phyloP scores from a whole-genome alignment of 2,329 filamentous ascomycete genomes.

The Diplodia seriata region DNA sequence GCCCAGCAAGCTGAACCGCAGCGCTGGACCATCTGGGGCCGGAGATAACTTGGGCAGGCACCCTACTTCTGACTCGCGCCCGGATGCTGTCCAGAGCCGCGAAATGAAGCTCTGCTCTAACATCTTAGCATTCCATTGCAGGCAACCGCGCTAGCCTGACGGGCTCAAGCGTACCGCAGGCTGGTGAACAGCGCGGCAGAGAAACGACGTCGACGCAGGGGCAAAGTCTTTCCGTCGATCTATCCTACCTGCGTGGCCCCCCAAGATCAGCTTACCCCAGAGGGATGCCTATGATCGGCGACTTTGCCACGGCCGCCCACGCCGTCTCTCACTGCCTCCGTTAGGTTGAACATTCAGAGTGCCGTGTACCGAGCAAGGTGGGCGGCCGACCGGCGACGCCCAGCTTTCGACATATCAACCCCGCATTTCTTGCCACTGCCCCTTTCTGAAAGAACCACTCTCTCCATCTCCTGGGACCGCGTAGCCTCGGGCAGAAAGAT shows the following conservation, averaged over 20 bases:
- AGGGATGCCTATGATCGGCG: background rate
- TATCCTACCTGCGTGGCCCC: background rate
- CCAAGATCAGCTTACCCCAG: background rate
- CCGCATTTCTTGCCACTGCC: background rate
- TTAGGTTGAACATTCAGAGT: too few species aligned
- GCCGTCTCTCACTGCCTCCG: background rate
- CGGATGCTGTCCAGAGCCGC: background rate
- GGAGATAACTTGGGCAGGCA: background rate
- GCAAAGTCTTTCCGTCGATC: conserved; percentile 5
- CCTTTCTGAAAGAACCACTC: too few species aligned
- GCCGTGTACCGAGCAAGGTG: background rate
- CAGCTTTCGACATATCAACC: too few species aligned
- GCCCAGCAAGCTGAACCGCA: background rate
- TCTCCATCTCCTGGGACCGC: too few species aligned
- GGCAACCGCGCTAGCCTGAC: background rate
- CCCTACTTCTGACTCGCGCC: background rate
- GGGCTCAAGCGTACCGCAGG: too few species aligned
- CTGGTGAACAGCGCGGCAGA: background rate
- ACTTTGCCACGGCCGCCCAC: background rate
- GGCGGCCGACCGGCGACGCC: too few species aligned
- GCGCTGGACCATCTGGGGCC: background rate
- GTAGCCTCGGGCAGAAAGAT: too few species aligned
- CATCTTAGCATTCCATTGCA: conserved; percentile 5
- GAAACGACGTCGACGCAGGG: background rate
- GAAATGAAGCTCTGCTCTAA: conserved; percentile 5